Conservation (phyloP, 805 yeast genomes). For the Candida peoriensis region DNA sequence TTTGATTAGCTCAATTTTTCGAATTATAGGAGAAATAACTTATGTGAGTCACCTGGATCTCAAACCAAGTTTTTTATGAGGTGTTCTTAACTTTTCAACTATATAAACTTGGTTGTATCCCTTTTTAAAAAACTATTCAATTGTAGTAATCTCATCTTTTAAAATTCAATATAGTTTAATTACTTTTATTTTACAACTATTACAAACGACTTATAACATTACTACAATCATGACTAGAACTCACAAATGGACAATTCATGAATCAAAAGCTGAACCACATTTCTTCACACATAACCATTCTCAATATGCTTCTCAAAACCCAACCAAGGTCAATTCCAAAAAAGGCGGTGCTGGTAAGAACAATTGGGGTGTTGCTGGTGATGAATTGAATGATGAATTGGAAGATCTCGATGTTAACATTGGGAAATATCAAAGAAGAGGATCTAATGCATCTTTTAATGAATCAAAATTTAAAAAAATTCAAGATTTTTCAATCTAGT, state of each 20-base stretch:
- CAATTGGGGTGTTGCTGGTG: conserved; percentile 85
- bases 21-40: no score
- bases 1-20: no score
- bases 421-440: conserved; percentile 44
- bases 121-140: no score
- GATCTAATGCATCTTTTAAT: conserved; percentile 41
- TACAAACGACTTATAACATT: no score
- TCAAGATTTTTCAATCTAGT: conserved; percentile 5
- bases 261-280: conserved; percentile 52
- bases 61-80: no score
- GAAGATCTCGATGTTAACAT: conserved; percentile 49
- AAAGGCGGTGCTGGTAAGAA: conserved; percentile 82
- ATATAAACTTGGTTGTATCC: no score
- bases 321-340: conserved; percentile 42
- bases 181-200: no score
- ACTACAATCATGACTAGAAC: conserved; percentile 66
- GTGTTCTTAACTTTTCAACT: no score
- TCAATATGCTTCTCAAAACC: conserved; percentile 63
- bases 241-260: conserved; percentile 66
- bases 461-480: conserved; percentile 32
- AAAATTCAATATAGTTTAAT: no score
- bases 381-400: conserved; percentile 62
- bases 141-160: no score
- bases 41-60: no score
- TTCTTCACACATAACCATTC: conserved; percentile 79